Base-by-base conservation (phyloP, 768 basidiomycete species). In the Trametes maxima region DNA sequence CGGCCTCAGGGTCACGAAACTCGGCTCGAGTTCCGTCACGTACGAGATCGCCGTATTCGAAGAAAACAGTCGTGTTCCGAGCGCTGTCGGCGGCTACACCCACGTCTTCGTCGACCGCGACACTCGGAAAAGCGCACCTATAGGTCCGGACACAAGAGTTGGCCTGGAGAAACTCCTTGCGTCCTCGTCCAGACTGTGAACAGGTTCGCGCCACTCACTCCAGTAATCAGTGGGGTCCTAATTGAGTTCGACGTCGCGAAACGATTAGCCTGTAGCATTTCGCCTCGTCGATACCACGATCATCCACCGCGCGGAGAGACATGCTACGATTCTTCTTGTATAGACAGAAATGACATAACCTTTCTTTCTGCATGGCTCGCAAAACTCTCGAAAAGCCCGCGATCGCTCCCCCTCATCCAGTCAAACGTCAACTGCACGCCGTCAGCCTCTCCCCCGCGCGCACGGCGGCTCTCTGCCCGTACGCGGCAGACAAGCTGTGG, bases 1-100 rank as follows among this genome's bases (percentile, higher is more conserved):
- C 12, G 90, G 89, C 24, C 74, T 94, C 44, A 78, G 88, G 6
- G 87, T 92, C 19, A 80, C 71, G 50, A 83, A 81, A 50, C 76
- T 94, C 0, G 91, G 92, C 17, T 85, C 69, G 37, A 90, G 88
- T 67, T 94, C 92, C 0, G 91, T 89, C 42, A 78, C 83, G 1
- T 94, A 94, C 68, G 90, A 93, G 67, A 80, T 94, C 1, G 92
- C 87, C 0, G 85, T 94, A 16, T 94, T 93, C 68, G 78, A 77
- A 49, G 76, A 83, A 50, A 70, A 62, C 8, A 54, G 58, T 35
- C 58, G 73, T 7, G 36, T 53, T 3, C 77, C 78, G 0, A 75
- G 73, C 17, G 80, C 78, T 2, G 79, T 82, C 1, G 82, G 81
- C 16, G 81, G 80, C 11, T 92, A 93, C 57, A 92, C 89, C 0